Evolutionary conservation across 2,329 filamentous ascomycete species (phyloP), one percentile per base, ranked within the genome.

Genomic region (Microsporum ferrugineum): DNA sequence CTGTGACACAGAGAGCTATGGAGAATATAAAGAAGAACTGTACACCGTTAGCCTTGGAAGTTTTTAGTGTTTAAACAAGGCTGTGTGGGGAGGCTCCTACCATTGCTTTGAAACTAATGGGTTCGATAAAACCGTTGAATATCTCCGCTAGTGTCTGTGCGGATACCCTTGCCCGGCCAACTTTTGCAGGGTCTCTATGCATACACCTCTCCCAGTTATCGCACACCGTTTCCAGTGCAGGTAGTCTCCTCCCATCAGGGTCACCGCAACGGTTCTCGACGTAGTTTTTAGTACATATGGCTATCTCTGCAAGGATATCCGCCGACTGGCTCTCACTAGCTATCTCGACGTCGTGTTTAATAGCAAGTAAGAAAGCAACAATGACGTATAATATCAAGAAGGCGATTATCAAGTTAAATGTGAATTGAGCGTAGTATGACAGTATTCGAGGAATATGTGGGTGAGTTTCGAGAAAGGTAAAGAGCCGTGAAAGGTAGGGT

Each of bases 81-180:
- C 7, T 47, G 8, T 14, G 47, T n/a, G 38, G 12, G 0, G 10
- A 7, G 7, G 38, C 33, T 73, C 77, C 64, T 79, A 85, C 83
- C 79, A 88, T 86, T 8, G 85, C 83, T 74, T 96, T 96, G 74
- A 89, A 87, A 65, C 88, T 90, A 73, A 97, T 91, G 4, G 89
- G 86, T 68, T 95, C 90, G 3, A 95, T 86, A 72, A 97, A 96
- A 68, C 88, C 87, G 71, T 97, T 96, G 73, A 97, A 87, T 45
- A 99, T 95, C 70, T 90, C 85, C 0, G 92, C 92, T 70, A 96
- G 88, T 31, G 91, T 94, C 69, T 89, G 87, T 3, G 90, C 91
- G 17, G 88, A 89, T 43, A 96, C 84, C 68, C 86, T 87, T 47
- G 92, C 87, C 41, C 87, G 81, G 66, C 89, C 91, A 61, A 96